Percentiles rank a stretch among this genome's conserved stretches.
These are phyloP conservation scores for Geosmithia putterillii DNA, from an alignment of 2,329 filamentous ascomycete genomes.

Conservation along the genomic window DNA sequence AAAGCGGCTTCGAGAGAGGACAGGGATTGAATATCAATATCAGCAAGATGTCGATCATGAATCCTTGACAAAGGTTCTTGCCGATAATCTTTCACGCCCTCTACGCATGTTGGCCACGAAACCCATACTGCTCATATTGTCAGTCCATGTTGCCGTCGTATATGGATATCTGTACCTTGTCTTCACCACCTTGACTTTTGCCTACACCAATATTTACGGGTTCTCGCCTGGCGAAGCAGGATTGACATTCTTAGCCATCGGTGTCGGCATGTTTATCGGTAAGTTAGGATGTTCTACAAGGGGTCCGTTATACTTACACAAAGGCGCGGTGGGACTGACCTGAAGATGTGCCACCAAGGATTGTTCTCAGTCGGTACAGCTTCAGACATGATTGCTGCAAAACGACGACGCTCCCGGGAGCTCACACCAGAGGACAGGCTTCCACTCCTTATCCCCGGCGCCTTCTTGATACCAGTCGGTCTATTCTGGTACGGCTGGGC, in stretches of 20 bases:
- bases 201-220: slow-evolving; percentile 28
- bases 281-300: slow-evolving; percentile 14
- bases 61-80: slow-evolving; percentile 18
- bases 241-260: slow-evolving; percentile 8
- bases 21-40: slow-evolving; percentile 35
- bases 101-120: slow-evolving; percentile 47
- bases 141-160: slow-evolving; percentile 39
- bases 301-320: too few relatives aligned
- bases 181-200: slow-evolving; percentile 41
- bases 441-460: slow-evolving; percentile 27
- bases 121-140: slow-evolving; percentile 54
- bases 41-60: slow-evolving; percentile 8
- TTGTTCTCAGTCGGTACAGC: slow-evolving; percentile 11
- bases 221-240: slow-evolving; percentile 14
- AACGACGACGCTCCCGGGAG: too few relatives aligned
- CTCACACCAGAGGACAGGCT: slow-evolving; percentile 17
- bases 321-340: slow-evolving; percentile 23
- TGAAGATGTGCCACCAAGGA: slow-evolving; percentile 13
- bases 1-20: slow-evolving; percentile 38
- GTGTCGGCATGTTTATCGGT: slow-evolving; percentile 9
- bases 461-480: slow-evolving; percentile 37
- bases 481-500: slow-evolving; percentile 44
- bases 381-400: too few relatives aligned
- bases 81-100: slow-evolving; percentile 48
- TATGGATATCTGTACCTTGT: slow-evolving; percentile 43